Conservation (phyloP, 768 basidiomycete genomes). For the Filobasidium floriforme region DNA sequence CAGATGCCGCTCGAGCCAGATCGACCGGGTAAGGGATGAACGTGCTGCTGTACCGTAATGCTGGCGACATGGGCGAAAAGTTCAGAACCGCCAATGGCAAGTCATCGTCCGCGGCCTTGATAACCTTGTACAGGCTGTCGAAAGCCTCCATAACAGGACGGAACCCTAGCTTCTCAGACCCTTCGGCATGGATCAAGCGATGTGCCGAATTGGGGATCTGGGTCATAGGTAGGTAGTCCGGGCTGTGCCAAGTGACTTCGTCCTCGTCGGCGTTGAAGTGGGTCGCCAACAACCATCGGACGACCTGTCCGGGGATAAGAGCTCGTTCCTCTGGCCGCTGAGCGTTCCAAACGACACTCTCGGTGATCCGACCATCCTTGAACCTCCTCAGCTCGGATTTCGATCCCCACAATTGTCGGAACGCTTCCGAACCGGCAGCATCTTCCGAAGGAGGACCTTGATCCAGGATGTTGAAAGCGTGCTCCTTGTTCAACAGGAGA, state of each 20-base stretch:
- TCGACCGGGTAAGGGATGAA: constrained; percentile 74
- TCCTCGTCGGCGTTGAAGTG: constrained; percentile 61
- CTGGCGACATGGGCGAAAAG: constrained; percentile 64
- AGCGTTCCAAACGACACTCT: constrained; percentile 96
- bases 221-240: constrained; percentile 31
- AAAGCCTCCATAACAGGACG: constrained; percentile 63
- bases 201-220: constrained; percentile 44
- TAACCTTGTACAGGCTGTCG: constrained; percentile 63
- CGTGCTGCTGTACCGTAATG: constrained; percentile 69
- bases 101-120: constrained; percentile 64
- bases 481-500: constrained; percentile 60
- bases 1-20: constrained; percentile 47
- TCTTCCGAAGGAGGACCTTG: constrained; percentile 68
- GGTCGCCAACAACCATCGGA: constrained; percentile 61
- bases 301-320: constrained; percentile 66
- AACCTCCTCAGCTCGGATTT: constrained; percentile 89
- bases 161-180: constrained; percentile 46
- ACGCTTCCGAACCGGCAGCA: constrained; percentile 50
- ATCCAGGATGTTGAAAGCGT: constrained; percentile 80
- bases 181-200: constrained; percentile 38
- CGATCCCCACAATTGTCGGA: constrained; percentile 80
- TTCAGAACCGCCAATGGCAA: constrained; percentile 71
- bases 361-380: constrained; percentile 85
- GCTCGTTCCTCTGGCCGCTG: constrained; percentile 66
- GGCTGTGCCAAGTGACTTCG: constrained; percentile 29